A percentile compares a stretch with the other conserved stretches of the same genome.
These are phyloP conservation scores for Edaphochlamys debaryana DNA, from an alignment of 139 green algal genomes.

Conservation along the genomic window DNA sequence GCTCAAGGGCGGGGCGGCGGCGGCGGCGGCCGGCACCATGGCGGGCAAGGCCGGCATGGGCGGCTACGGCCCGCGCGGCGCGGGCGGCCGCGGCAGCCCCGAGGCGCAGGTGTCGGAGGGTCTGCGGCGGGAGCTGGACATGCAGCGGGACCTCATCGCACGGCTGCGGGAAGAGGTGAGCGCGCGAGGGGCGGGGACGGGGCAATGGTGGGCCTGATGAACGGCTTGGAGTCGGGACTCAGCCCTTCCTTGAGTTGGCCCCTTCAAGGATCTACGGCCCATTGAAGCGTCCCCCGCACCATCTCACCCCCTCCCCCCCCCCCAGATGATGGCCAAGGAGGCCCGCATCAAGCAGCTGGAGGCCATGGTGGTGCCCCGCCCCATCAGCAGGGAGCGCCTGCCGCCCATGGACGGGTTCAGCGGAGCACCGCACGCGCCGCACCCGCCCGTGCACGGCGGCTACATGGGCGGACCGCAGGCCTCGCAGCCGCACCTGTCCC, in stretches of 20 bases:
- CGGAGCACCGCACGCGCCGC: neutral
- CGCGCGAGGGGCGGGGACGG: too few species aligned
- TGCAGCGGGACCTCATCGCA: constrained; percentile 59
- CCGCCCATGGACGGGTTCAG: constrained; percentile 48
- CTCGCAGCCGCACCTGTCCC: too few species aligned
- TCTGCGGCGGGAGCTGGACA: constrained; percentile 54
- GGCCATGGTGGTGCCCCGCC: constrained; percentile 48
- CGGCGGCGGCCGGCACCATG: neutral
- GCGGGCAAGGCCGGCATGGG: neutral
- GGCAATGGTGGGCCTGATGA: neutral
- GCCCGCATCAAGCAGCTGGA: constrained; percentile 61
- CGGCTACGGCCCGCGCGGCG: neutral
- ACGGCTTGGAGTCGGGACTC: too few species aligned
- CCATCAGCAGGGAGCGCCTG: constrained; percentile 50
- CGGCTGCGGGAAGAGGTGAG: constrained; percentile 51
- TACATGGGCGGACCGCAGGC: too few species aligned
- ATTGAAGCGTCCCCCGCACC: too few species aligned
- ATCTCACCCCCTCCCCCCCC: too few species aligned
- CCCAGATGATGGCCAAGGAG: constrained; percentile 43
- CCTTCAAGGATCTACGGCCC: too few species aligned
- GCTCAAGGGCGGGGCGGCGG: constrained; percentile 18
- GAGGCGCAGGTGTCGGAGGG: neutral
- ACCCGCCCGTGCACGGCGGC: too few species aligned
- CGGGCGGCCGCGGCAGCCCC: neutral
- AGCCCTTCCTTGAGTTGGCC: too few species aligned